phyloP scores from a whole-genome alignment of 768 basidiomycete species.

The Suillus bovinus region DNA sequence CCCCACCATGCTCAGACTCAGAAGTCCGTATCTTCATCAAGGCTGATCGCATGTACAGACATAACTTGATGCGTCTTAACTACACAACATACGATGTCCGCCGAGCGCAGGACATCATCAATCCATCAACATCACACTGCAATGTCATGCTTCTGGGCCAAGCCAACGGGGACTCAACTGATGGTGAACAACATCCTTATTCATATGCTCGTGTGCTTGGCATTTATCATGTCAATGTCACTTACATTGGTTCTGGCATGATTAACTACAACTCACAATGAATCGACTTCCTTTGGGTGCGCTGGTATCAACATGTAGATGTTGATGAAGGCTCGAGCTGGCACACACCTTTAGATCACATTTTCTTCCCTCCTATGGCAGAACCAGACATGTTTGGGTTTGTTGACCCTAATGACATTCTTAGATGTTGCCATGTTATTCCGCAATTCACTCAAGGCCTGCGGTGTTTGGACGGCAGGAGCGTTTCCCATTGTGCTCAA shows the following conservation, averaged over 20 bases:
- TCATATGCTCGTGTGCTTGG: constrained; percentile 12
- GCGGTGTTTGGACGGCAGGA: neutral
- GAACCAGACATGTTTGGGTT: constrained; percentile 10
- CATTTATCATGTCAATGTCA: constrained; percentile 21
- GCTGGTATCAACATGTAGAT: constrained; percentile 7
- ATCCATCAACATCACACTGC: constrained; percentile 1
- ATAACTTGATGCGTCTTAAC: constrained; percentile 1
- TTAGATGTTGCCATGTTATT: constrained; percentile 14
- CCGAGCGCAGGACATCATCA: neutral
- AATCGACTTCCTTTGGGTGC: constrained; percentile 15
- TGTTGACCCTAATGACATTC: constrained; percentile 10
- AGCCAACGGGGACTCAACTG: too few relatives aligned
- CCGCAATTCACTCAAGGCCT: constrained; percentile 8
- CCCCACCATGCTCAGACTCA: neutral
- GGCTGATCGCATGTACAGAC: constrained; percentile 2
- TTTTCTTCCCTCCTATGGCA: neutral
- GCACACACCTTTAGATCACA: too few relatives aligned
- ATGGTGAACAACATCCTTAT: neutral
- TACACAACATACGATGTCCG: constrained; percentile 7
- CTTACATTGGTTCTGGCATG: neutral
- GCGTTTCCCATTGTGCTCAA: constrained; percentile 4
- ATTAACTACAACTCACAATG: neutral
- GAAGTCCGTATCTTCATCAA: neutral
- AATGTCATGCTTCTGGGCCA: neutral
- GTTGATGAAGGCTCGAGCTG: too few relatives aligned